These are phyloP conservation scores for Elongisporangium undulatum DNA, from an alignment of 352 stramenopile genomes.

Conservation along the genomic window DNA sequence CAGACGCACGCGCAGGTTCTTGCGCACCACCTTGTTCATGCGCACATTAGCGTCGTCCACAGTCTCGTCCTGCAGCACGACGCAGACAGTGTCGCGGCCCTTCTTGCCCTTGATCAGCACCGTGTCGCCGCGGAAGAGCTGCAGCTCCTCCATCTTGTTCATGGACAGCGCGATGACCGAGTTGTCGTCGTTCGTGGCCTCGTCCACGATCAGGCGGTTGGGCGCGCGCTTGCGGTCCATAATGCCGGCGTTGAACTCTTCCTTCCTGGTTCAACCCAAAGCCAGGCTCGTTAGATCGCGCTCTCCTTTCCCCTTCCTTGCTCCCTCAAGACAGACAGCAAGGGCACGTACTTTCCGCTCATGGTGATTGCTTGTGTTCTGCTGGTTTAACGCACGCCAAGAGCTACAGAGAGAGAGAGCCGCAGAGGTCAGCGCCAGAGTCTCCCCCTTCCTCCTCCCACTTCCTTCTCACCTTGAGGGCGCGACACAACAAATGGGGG, in stretches of 20 bases:
- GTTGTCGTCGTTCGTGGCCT: conserved; percentile 98
- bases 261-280: conserved; percentile 29
- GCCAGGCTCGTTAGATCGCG: background rate
- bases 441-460: background rate
- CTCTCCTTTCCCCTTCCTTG: background rate
- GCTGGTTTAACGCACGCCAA: conserved; percentile 4
- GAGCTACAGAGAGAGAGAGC: background rate
- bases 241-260: conserved; percentile 83
- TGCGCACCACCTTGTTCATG: conserved; percentile 99
- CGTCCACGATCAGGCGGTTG: conserved; percentile 98
- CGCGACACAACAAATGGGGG: conserved; percentile 4
- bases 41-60: conserved; percentile 96
- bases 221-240: conserved; percentile 94
- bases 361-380: conserved; percentile 1
- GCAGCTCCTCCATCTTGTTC: conserved; percentile 98
- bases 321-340: background rate
- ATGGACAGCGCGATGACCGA: conserved; percentile 91
- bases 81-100: conserved; percentile 97
- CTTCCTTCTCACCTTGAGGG: background rate
- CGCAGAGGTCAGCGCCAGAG: background rate
- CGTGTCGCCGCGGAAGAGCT: conserved; percentile 98
- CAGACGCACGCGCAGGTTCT: conserved; percentile 97
- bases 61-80: conserved; percentile 96
- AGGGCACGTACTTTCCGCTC: background rate
- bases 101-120: conserved; percentile 99